phyloP scores from a whole-genome alignment of 1,139 yeast species.

The Debaryomyces robertsiae region DNA sequence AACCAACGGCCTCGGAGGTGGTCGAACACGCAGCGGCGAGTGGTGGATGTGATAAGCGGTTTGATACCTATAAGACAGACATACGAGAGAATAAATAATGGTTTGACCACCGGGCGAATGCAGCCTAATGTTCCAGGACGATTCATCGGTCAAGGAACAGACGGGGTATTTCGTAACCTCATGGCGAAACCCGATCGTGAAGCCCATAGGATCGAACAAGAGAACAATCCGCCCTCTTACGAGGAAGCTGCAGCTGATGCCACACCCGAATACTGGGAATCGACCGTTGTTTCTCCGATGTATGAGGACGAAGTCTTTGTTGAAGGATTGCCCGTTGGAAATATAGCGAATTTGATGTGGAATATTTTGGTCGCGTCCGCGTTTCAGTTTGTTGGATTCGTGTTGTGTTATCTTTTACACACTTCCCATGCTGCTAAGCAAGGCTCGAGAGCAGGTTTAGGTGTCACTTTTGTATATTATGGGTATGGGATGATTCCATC shows the following conservation, averaged over 20 bases:
- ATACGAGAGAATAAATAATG: constrained; percentile 48
- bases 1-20: constrained; percentile 14
- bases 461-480: constrained; percentile 76
- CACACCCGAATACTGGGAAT: constrained; percentile 97
- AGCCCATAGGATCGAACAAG: constrained; percentile 36
- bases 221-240: constrained; percentile 80
- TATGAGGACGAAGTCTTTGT: constrained; percentile 88
- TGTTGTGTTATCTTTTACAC: constrained; percentile 85
- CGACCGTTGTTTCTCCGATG: constrained; percentile 80
- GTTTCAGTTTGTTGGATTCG: constrained; percentile 91
- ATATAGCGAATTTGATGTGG: constrained; percentile 85
- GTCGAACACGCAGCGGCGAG: constrained; percentile 32
- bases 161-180: constrained; percentile 91
- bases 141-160: constrained; percentile 61
- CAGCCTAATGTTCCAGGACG: constrained; percentile 48
- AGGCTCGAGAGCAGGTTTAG: constrained; percentile 93
- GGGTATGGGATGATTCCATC: constrained; percentile 76
- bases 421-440: constrained; percentile 97
- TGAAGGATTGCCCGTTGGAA: constrained; percentile 97
- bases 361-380: constrained; percentile 84
- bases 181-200: constrained; percentile 82
- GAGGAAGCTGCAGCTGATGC: constrained; percentile 96
- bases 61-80: constrained; percentile 46
- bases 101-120: constrained; percentile 48
- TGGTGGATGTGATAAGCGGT: constrained; percentile 35